Percentiles rank a stretch among this genome's conserved stretches.
phyloP scores from a whole-genome alignment of 106 monocot species.

The Allium sativum region DNA sequence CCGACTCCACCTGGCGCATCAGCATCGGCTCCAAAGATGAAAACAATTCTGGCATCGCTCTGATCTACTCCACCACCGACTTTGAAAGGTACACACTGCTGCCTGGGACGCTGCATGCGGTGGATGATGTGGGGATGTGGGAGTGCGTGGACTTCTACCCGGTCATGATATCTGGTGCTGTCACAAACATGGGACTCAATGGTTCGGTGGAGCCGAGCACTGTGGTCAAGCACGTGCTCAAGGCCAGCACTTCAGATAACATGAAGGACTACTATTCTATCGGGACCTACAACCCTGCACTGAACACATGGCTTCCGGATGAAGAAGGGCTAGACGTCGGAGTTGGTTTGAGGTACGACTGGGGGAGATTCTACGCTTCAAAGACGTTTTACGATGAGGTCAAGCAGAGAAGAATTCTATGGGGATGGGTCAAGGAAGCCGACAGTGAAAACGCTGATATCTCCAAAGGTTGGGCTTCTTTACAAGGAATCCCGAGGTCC shows the following conservation, averaged over 20 bases:
- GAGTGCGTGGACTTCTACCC: constrained; percentile 96
- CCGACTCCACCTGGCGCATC: constrained; percentile 40
- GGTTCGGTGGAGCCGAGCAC: constrained; percentile 19
- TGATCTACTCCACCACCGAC: constrained; percentile 69
- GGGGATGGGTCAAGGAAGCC: constrained; percentile 62
- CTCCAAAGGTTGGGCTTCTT: constrained; percentile 59
- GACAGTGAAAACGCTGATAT: constrained; percentile 54
- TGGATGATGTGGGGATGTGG: constrained; percentile 74
- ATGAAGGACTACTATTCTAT: constrained; percentile 46
- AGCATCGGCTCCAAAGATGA: constrained; percentile 33
- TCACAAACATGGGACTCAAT: constrained; percentile 36
- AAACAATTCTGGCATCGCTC: constrained; percentile 27
- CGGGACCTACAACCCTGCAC: constrained; percentile 20
- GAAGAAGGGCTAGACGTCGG: constrained; percentile 40
- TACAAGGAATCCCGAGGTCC: constrained; percentile 45
- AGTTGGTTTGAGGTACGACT: constrained; percentile 53
- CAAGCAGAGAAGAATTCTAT: constrained; percentile 35
- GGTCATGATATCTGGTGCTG: constrained; percentile 17
- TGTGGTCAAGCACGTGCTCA: constrained; percentile 42
- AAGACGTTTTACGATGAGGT: constrained; percentile 58
- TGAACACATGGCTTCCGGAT: constrained; percentile 31
- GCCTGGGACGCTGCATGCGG: constrained; percentile 37
- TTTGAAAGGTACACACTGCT: constrained; percentile 52
- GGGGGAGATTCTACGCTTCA: constrained; percentile 59
- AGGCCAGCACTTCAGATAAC: constrained; percentile 57